Conservation (phyloP, 768 basidiomycete species). For the Mycena capillaripes region DNA sequence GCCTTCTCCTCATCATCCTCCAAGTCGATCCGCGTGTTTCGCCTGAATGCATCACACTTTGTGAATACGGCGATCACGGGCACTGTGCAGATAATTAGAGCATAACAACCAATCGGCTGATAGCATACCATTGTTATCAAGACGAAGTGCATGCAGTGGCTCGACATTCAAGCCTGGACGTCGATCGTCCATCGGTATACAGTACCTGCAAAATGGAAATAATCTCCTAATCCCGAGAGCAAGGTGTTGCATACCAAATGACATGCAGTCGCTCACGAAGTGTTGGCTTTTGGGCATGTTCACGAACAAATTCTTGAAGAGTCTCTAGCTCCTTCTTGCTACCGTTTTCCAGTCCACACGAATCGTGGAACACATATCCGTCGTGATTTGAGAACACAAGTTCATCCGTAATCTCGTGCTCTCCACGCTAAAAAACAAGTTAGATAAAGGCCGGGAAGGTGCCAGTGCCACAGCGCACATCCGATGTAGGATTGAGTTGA, state of each 20-base stretch:
- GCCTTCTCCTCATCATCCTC: neutral
- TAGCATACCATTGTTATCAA: neutral
- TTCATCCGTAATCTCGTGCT: neutral
- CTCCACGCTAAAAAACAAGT: neutral
- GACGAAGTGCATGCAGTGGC: neutral
- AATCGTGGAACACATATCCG: neutral
- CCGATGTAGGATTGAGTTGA: neutral
- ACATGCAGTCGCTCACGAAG: neutral
- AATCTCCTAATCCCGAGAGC: neutral
- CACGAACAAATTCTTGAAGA: neutral
- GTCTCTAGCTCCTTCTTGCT: neutral
- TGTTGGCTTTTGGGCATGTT: neutral
- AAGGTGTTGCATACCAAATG: neutral
- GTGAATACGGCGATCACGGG: neutral
- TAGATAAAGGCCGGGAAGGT: neutral
- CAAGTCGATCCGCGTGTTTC: neutral
- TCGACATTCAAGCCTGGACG: neutral
- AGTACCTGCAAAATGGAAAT: neutral
- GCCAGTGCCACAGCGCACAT: neutral
- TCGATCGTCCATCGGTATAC: neutral
- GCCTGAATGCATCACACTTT: neutral
- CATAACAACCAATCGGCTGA: neutral
- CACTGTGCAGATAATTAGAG: neutral
- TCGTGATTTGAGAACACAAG: neutral
- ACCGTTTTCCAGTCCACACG: neutral